These are phyloP conservation scores for Orychophragmus violaceus DNA, from an alignment of 345 rosid species.

Conservation along the genomic window DNA sequence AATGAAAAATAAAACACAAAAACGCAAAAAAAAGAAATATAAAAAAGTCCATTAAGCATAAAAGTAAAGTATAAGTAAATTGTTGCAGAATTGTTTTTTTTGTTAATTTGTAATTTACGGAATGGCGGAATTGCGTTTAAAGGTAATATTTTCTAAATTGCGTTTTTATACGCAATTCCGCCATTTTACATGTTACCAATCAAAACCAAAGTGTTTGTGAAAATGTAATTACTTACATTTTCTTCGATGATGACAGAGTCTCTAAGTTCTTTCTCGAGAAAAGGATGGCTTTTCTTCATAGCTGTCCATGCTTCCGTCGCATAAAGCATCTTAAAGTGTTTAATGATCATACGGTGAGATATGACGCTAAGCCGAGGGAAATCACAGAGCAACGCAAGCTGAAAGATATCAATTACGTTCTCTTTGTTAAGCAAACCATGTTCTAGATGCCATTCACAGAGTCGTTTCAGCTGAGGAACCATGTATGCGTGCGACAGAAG, in stretches of 20 bases:
- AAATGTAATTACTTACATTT: constrained; percentile 36
- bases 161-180: too few species aligned
- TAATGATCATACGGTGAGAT: constrained; percentile 62
- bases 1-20: too few species aligned
- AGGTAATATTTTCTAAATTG: too few species aligned
- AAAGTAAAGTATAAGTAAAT: too few species aligned
- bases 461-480: constrained; percentile 58
- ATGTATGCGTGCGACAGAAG: constrained; percentile 72
- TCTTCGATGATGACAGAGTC: constrained; percentile 48
- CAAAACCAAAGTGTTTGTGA: too few species aligned
- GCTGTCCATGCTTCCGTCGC: constrained; percentile 68
- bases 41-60: too few species aligned
- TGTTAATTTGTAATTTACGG: too few species aligned
- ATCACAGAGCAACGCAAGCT: constrained; percentile 75
- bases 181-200: too few species aligned
- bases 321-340: constrained; percentile 44
- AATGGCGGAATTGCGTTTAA: too few species aligned
- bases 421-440: constrained; percentile 56
- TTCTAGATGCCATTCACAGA: constrained; percentile 60
- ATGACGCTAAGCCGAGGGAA: constrained; percentile 64
- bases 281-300: constrained; percentile 78
- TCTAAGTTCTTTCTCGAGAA: constrained; percentile 63
- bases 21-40: too few species aligned
- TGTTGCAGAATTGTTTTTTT: too few species aligned
- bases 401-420: constrained; percentile 73